Percentiles rank a stretch among this genome's conserved stretches.
Evolutionary conservation across 2,329 filamentous ascomycete species (phyloP).

Genomic region (Grosmannia serpens): DNA sequence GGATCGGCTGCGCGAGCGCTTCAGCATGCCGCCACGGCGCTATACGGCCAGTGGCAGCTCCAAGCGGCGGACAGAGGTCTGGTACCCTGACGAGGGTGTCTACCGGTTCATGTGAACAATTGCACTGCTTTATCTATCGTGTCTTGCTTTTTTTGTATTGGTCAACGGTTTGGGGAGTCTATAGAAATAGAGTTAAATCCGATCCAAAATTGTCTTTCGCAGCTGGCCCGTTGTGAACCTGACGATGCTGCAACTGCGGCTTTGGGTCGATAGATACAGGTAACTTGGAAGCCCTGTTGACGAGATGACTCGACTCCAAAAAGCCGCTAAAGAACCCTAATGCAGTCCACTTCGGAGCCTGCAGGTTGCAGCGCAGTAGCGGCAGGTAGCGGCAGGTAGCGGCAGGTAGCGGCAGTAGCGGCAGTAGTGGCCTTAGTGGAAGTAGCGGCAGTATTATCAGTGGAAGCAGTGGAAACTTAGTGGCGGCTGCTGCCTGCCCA

Average conservation of each 20-base stretch:
- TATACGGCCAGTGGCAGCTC: slow-evolving; percentile 11
- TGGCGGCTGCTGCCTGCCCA: neutral
- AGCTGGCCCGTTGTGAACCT: neutral
- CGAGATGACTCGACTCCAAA: neutral
- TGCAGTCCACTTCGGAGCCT: neutral
- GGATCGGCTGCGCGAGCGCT: slow-evolving; percentile 14
- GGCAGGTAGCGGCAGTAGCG: neutral
- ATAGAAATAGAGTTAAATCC: neutral
- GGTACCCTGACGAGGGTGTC: slow-evolving; percentile 11
- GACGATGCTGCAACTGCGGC: neutral
- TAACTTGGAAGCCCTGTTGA: neutral
- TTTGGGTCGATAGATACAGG: too few relatives aligned
- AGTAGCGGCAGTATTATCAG: too few relatives aligned
- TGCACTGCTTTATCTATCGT: neutral
- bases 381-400: neutral
- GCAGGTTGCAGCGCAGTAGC: neutral
- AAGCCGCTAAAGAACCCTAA: neutral
- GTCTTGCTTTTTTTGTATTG: neutral
- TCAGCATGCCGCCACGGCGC: slow-evolving; percentile 12
- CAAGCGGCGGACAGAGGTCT: slow-evolving; percentile 16
- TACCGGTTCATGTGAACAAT: slow-evolving; percentile 10
- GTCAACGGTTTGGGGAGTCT: neutral
- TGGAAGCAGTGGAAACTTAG: too few relatives aligned
- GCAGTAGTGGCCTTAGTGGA: too few relatives aligned
- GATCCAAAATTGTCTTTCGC: too few relatives aligned